Percentiles rank a stretch among this genome's conserved stretches.
Evolutionary conservation across 768 basidiomycete species (phyloP).

Genomic region (Tylopilus felleus): DNA sequence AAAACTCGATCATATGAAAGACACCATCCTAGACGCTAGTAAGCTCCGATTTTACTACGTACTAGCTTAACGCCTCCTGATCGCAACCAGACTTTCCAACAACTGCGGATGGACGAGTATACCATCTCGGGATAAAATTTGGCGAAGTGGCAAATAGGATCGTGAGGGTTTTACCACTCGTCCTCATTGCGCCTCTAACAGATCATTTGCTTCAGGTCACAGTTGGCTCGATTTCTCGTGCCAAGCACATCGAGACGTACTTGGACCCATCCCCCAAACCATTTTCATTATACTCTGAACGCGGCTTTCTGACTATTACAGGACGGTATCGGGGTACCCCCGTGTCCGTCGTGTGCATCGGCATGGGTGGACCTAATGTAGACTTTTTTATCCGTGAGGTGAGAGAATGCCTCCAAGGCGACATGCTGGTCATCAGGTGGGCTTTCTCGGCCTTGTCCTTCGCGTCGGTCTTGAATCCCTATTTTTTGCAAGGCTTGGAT

Average conservation of each 20-base stretch:
- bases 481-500: constrained; percentile 59
- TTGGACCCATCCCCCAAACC: constrained; percentile 58
- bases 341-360: constrained; percentile 72
- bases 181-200: not conserved
- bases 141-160: constrained; percentile 83
- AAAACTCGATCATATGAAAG: constrained; percentile 49
- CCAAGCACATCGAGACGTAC: constrained; percentile 51
- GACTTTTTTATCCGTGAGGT: constrained; percentile 85
- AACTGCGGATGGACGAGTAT: constrained; percentile 69
- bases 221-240: constrained; percentile 70
- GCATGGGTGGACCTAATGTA: constrained; percentile 80
- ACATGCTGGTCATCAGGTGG: constrained; percentile 51
- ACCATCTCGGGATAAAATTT: constrained; percentile 70
- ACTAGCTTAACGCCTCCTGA: not conserved
- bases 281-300: constrained; percentile 65
- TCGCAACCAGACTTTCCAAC: constrained; percentile 63
- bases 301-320: constrained; percentile 73
- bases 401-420: constrained; percentile 67
- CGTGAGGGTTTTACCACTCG: constrained; percentile 38
- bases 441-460: not conserved
- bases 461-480: not conserved
- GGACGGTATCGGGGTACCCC: constrained; percentile 62
- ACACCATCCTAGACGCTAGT: constrained; percentile 66
- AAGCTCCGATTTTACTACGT: constrained; percentile 28
- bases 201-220: constrained; percentile 48